phyloP scores from a whole-genome alignment of 1,284 basidiomycete species.

The Fomitopsis palustris region DNA sequence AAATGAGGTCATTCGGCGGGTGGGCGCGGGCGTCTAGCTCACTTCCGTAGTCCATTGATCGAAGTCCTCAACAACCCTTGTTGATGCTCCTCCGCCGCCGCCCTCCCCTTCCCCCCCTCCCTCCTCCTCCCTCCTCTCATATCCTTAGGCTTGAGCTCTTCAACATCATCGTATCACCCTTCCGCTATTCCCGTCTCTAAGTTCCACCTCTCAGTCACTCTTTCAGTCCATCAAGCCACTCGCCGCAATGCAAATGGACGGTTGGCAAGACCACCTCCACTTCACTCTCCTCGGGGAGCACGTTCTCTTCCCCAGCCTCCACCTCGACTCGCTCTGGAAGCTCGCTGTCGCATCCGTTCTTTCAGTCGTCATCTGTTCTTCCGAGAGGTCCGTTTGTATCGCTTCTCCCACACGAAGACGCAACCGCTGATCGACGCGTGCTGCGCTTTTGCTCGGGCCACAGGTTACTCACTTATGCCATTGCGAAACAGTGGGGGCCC shows the following conservation, averaged over 20 bases:
- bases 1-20: background rate
- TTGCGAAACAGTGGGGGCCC: constrained; percentile 46
- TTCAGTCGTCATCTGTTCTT: constrained; percentile 45
- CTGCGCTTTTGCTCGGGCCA: background rate
- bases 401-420: constrained; percentile 4
- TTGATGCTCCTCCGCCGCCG: background rate
- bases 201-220: background rate
- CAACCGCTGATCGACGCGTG: constrained; percentile 3
- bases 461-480: constrained; percentile 49
- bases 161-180: no score
- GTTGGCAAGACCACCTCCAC: constrained; percentile 48
- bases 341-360: constrained; percentile 44
- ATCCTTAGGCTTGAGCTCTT: no score
- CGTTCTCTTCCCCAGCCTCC: constrained; percentile 50
- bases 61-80: background rate
- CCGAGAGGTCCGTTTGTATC: constrained; percentile 46
- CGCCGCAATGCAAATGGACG: constrained; percentile 30
- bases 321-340: constrained; percentile 44
- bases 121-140: background rate
- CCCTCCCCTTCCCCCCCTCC: background rate
- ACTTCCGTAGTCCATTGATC: background rate
- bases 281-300: constrained; percentile 52
- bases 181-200: background rate
- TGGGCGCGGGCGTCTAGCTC: background rate
- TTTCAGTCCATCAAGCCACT: background rate